A percentile compares a stretch with the other conserved stretches of the same genome.
These are phyloP conservation scores for Rhodotorula sp. DNA, from an alignment of 1,284 basidiomycete genomes.

Conservation along the genomic window DNA sequence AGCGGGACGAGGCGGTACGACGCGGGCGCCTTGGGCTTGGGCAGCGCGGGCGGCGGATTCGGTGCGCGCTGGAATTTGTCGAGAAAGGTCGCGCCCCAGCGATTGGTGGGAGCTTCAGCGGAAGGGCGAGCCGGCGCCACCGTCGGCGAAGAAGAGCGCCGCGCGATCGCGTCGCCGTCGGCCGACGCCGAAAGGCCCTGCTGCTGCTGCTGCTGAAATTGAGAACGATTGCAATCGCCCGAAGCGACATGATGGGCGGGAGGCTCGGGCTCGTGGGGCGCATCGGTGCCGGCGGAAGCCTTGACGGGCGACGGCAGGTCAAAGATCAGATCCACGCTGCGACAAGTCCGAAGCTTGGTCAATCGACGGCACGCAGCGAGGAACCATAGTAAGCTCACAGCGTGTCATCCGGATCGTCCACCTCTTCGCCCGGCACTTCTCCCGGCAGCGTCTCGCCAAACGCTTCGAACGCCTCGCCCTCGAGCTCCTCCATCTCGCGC, in stretches of 20 bases:
- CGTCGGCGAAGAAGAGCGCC: too few species aligned
- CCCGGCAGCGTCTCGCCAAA: neutral
- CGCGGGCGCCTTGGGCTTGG: too few species aligned
- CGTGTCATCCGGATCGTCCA: neutral
- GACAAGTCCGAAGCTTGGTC: too few species aligned
- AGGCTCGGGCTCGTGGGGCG: too few species aligned
- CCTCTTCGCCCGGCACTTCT: neutral
- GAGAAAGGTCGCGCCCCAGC: neutral
- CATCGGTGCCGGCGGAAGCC: too few species aligned
- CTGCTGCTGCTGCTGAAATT: too few species aligned
- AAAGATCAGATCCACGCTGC: too few species aligned
- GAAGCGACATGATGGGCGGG: too few species aligned
- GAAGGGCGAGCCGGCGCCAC: neutral
- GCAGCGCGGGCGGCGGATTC: neutral
- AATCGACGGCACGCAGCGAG: neutral
- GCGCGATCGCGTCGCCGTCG: too few species aligned
- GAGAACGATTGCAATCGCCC: too few species aligned
- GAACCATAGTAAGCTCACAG: neutral
- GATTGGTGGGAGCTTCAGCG: neutral
- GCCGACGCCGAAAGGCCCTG: too few species aligned
- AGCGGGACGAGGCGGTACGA: constrained; percentile 22
- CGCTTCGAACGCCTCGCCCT: neutral
- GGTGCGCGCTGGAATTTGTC: neutral
- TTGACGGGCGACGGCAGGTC: too few species aligned
- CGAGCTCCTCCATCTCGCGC: neutral